Evolutionary conservation across 2,329 filamentous ascomycete genomes (phyloP).

Genomic region (Colletotrichum cereale): DNA sequence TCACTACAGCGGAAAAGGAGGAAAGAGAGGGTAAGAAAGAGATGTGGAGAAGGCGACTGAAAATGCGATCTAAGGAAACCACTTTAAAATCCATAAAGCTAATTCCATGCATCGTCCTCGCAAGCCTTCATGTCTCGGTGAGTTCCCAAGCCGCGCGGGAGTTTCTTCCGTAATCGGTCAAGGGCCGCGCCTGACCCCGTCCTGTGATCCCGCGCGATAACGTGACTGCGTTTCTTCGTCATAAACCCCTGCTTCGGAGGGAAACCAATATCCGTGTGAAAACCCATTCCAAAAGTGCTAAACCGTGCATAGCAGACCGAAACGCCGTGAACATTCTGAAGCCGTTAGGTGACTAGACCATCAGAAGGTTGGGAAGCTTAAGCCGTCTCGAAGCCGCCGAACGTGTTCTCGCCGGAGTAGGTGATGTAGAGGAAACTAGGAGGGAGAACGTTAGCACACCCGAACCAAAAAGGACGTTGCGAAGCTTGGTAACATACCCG

Average conservation of each 20-base stretch:
- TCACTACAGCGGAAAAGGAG: conserved; percentile 6
- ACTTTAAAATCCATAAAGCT: conserved; percentile 23
- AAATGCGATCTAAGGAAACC: conserved; percentile 35
- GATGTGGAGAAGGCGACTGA: conserved; percentile 17
- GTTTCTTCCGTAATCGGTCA: conserved; percentile 16
- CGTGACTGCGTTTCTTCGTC: conserved; percentile 39
- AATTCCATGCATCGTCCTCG: conserved; percentile 26
- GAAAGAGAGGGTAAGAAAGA: background rate
- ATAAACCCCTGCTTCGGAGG: conserved; percentile 28
- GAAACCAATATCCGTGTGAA: conserved; percentile 34
- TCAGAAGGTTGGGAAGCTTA: conserved; percentile 45
- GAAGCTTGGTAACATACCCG: conserved; percentile 60
- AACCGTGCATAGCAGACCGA: conserved; percentile 38
- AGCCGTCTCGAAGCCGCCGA: conserved; percentile 70
- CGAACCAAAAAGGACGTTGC: background rate
- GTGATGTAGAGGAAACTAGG: conserved; percentile 96
- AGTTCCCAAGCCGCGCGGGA: conserved; percentile 32
- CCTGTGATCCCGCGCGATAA: conserved; percentile 35
- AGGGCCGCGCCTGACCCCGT: conserved; percentile 32
- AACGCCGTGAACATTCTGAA: conserved; percentile 41
- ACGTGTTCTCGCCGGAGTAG: conserved; percentile 99
- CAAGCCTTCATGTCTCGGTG: conserved; percentile 36
- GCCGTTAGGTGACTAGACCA: conserved; percentile 21
- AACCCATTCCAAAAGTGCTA: conserved; percentile 39
- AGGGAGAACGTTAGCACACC: conserved; percentile 2